phyloP scores from a whole-genome alignment of 306 rosid species.

The Aeschynomene evenia region DNA sequence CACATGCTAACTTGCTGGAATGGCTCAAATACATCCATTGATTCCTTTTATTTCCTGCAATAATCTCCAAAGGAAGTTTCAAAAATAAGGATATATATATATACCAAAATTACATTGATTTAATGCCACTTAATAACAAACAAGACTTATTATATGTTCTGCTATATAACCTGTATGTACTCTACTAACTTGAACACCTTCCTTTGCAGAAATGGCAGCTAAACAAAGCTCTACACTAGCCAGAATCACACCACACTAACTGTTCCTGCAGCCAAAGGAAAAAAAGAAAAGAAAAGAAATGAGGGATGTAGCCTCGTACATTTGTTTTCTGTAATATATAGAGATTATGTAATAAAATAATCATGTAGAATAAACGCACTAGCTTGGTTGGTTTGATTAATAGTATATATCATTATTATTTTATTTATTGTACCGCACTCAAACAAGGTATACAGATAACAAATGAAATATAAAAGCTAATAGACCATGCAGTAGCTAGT shows the following conservation, averaged over 20 bases:
- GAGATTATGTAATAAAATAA: too few relatives aligned
- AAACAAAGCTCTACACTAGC: neutral
- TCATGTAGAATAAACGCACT: constrained; percentile 18
- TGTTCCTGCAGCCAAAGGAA: neutral
- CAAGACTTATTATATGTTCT: neutral
- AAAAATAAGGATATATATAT: too few relatives aligned
- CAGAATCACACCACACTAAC: constrained; percentile 1
- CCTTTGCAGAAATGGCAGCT: neutral
- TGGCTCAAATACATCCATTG: constrained; percentile 80
- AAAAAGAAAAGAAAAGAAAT: neutral
- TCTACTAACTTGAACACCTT: neutral
- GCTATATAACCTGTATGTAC: neutral
- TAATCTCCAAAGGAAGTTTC: constrained; percentile 7
- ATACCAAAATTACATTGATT: neutral
- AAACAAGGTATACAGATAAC: constrained; percentile 40
- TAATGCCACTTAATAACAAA: constrained; percentile 1
- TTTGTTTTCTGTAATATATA: neutral
- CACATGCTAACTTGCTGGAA: constrained; percentile 74
- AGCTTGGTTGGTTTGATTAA: constrained; percentile 3
- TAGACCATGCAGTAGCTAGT: neutral
- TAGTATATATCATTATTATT: too few relatives aligned
- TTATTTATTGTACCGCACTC: constrained; percentile 30
- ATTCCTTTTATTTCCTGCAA: constrained; percentile 23
- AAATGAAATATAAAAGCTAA: constrained; percentile 20
- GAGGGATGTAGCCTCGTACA: too few relatives aligned